A percentile compares a stretch with the other conserved stretches of the same genome.
These are phyloP conservation scores for Candida ovalis DNA, from an alignment of 805 yeast genomes.

Conservation along the genomic window DNA sequence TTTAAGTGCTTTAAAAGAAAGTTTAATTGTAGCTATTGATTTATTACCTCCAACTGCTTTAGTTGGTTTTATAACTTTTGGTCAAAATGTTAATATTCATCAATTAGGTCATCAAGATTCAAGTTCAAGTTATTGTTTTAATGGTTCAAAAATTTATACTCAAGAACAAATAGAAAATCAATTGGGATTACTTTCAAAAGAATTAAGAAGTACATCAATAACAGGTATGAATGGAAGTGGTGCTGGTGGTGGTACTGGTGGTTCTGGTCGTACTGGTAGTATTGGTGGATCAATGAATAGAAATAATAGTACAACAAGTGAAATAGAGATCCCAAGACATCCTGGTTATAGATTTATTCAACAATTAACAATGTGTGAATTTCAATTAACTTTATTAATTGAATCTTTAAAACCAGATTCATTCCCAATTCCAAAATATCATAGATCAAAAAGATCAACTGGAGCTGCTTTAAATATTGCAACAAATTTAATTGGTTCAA, in stretches of 20 bases:
- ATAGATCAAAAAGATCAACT: conserved; percentile 51
- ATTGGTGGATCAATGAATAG: not conserved
- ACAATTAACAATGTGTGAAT: conserved; percentile 47
- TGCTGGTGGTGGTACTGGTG: no score
- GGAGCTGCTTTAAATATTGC: conserved; percentile 58
- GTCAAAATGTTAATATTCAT: conserved; percentile 56
- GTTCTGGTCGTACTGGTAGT: no score
- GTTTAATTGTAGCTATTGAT: conserved; percentile 39
- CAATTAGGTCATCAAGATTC: conserved; percentile 40
- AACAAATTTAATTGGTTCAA: conserved; percentile 32
- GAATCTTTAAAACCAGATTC: conserved; percentile 46
- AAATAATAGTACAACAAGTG: conserved; percentile 1
- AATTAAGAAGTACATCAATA: conserved; percentile 17
- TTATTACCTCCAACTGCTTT: conserved; percentile 50
- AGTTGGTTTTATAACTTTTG: conserved; percentile 57
- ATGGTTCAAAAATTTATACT: conserved; percentile 52
- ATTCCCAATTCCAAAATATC: conserved; percentile 43
- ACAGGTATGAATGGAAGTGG: no score
- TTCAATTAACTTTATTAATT: conserved; percentile 43
- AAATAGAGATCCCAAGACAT: conserved; percentile 18
- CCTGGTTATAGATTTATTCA: conserved; percentile 42
- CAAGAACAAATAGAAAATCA: conserved; percentile 42
- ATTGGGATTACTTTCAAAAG: conserved; percentile 41
- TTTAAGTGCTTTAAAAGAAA: conserved; percentile 47
- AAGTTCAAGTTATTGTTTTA: conserved; percentile 42